phyloP scores from a whole-genome alignment of 1,139 yeast genomes.

The Pichia cactophila region DNA sequence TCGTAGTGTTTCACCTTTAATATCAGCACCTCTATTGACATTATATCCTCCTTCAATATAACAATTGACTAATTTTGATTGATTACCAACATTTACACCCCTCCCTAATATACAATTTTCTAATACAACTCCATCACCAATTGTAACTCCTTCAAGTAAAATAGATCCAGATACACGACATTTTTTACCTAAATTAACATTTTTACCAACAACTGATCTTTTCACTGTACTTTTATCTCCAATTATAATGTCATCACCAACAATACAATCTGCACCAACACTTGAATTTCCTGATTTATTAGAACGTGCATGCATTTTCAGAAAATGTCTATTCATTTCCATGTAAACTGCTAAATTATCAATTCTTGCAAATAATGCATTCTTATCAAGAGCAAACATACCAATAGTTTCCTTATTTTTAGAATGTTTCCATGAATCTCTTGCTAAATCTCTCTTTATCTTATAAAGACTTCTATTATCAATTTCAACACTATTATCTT shows the following conservation, averaged over 20 bases:
- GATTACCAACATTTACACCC: slow-evolving; percentile 51
- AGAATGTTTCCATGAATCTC: slow-evolving; percentile 87
- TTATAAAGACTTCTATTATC: slow-evolving; percentile 51
- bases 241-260: slow-evolving; percentile 27
- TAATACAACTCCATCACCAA: slow-evolving; percentile 76
- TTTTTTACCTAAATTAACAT: slow-evolving; percentile 72
- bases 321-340: slow-evolving; percentile 81
- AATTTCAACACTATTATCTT: slow-evolving; percentile 20
- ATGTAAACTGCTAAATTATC: slow-evolving; percentile 74
- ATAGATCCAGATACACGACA: slow-evolving; percentile 87
- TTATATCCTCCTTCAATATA: slow-evolving; percentile 75
- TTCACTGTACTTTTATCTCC: slow-evolving; percentile 69
- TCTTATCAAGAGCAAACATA: slow-evolving; percentile 55
- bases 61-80: slow-evolving; percentile 63
- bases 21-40: slow-evolving; percentile 52
- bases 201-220: slow-evolving; percentile 70
- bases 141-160: slow-evolving; percentile 56
- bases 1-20: slow-evolving; percentile 80
- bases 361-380: slow-evolving; percentile 64
- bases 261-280: slow-evolving; percentile 77
- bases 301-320: slow-evolving; percentile 46
- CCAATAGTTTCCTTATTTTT: slow-evolving; percentile 52
- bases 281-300: slow-evolving; percentile 40
- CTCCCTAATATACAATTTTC: slow-evolving; percentile 88
- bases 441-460: slow-evolving; percentile 75